Conservation (phyloP, 2,329 filamentous ascomycete species). For the Parafenestella ontariensis region DNA sequence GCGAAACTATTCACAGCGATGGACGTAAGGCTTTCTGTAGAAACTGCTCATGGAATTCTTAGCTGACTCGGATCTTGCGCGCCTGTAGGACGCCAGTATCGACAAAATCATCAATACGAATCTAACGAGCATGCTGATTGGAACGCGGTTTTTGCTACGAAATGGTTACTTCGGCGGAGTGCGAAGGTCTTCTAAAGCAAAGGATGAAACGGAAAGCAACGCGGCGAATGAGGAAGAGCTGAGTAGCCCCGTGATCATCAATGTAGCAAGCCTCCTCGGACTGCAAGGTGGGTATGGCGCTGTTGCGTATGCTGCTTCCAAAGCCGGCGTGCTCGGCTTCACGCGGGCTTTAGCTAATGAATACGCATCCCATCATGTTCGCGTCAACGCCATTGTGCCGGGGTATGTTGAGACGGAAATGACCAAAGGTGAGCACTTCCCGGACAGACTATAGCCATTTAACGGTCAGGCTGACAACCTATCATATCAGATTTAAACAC, state of each 20-base stretch:
- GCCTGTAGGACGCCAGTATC: slow-evolving; percentile 53
- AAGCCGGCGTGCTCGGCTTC: slow-evolving; percentile 78
- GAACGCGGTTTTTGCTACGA: slow-evolving; percentile 62
- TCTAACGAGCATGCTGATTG: slow-evolving; percentile 69
- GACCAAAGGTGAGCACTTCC: slow-evolving; percentile 66
- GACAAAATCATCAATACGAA: slow-evolving; percentile 72
- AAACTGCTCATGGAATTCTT: neutral
- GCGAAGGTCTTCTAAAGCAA: slow-evolving; percentile 45
- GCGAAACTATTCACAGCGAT: slow-evolving; percentile 68
- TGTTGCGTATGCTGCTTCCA: slow-evolving; percentile 77
- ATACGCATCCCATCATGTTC: slow-evolving; percentile 66
- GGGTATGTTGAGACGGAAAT: slow-evolving; percentile 85
- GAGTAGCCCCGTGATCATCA: slow-evolving; percentile 68
- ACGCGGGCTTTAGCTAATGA: slow-evolving; percentile 72
- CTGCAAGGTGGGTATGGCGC: slow-evolving; percentile 72
- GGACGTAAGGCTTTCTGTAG: neutral
- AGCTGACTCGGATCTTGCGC: neutral
- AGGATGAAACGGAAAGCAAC: neutral
- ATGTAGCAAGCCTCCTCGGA: slow-evolving; percentile 79
- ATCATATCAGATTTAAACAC: slow-evolving; percentile 44
- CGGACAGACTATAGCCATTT: neutral
- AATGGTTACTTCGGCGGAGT: slow-evolving; percentile 22
- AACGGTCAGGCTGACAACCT: neutral
- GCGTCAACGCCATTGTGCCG: slow-evolving; percentile 81
- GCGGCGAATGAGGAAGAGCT: neutral